phyloP scores from a whole-genome alignment of 2,329 filamentous ascomycete species.

The Trichoderma brevicompactum region DNA sequence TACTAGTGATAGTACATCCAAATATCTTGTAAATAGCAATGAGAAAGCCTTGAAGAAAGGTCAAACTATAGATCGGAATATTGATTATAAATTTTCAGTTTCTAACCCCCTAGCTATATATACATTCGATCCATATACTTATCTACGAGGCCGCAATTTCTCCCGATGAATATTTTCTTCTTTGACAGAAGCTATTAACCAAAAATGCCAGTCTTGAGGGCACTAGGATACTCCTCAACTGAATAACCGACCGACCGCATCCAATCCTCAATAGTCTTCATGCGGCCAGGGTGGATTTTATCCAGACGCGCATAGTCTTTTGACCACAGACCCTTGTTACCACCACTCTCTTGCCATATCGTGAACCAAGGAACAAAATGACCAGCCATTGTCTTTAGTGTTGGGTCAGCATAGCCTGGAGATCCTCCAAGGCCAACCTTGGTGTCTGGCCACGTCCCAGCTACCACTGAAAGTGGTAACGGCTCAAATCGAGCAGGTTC shows the following conservation, averaged over 20 bases:
- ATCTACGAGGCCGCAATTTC: not conserved
- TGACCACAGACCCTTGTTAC: constrained; percentile 29
- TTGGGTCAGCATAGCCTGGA: constrained; percentile 28
- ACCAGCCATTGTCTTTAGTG: constrained; percentile 21
- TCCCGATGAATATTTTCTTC: not conserved
- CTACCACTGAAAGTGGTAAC: constrained; percentile 9
- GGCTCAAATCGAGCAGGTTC: constrained; percentile 27
- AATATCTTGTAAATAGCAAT: not conserved
- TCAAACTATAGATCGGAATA: not conserved
- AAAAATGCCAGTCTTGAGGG: not conserved
- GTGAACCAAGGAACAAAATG: constrained; percentile 29
- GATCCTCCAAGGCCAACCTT: constrained; percentile 22
- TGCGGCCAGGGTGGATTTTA: constrained; percentile 27
- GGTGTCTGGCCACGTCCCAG: constrained; percentile 3
- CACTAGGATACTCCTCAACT: constrained; percentile 15
- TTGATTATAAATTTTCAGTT: not conserved
- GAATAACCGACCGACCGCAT: constrained; percentile 29
- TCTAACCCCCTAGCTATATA: not conserved
- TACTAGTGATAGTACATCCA: too few species aligned
- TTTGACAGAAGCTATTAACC: not conserved
- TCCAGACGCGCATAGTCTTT: constrained; percentile 29
- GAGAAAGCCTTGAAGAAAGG: not conserved
- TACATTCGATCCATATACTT: not conserved
- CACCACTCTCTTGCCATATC: constrained; percentile 30
- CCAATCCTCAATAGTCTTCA: constrained; percentile 30